Evolutionary conservation across 352 stramenopile species (phyloP), one percentile per base, ranked within the genome.

Genomic region (Synura sp.): DNA sequence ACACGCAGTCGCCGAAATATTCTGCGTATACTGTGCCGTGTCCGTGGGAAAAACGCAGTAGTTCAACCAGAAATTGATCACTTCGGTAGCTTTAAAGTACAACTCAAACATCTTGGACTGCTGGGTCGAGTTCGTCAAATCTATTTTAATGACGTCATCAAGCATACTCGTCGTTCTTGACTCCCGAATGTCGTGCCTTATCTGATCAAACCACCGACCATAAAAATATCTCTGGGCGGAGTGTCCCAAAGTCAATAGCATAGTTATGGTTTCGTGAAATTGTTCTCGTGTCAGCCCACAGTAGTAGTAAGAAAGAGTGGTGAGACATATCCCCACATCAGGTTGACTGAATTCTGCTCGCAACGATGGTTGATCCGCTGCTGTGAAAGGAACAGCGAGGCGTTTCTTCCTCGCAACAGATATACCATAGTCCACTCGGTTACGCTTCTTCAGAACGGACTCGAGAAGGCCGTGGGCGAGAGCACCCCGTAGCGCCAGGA

Each of bases 321-420:
- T 95, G 1, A 95, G 84, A 5, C 85, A 79, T 42, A 96, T 89
- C 22, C 86, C 87, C 34, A 90, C 86, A 77, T 94, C 90, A 12
- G 90, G 91, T 63, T 96, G 90, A 42, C 87, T 90, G 83, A 94
- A 96, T 79, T 96, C 91, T 1, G 87, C 87, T 0, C 90, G 83
- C 32, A 92, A 85, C 1, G 87, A 85, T 5, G 90, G 90, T 9
- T 92, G 88, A 81, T 94, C 89, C 1, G 88, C 88, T 17, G 87
- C 90, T 75, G 86, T 84, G 75, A 94, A 96, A 22, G 90, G 91
- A 17, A 96, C 89, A 7, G 88, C 90, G 25, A 96, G 83, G 25
- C 83, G 82, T n/a, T n/a, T n/a, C 79, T 94, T 95, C 31, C 88
- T 88, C 0, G 82, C 80, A 0, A 78, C 79, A 17, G 85, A 81